Conservation (phyloP, 495 filamentous ascomycete genomes). For the Penicillium coffeae region DNA sequence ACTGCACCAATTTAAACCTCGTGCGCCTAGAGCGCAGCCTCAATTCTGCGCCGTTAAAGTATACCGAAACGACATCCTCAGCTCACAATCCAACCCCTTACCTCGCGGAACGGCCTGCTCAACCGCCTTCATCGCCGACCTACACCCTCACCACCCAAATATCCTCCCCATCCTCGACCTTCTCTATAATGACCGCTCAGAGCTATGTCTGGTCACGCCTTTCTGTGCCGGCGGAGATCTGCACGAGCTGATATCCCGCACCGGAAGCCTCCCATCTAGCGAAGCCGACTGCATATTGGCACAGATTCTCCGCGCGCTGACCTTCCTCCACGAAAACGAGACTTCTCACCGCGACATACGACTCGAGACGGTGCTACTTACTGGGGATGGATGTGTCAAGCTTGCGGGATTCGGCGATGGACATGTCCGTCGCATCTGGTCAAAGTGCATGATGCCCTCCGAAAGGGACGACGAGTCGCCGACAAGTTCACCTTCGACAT, state of each 20-base stretch:
- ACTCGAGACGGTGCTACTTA: conserved; percentile 93
- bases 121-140: conserved; percentile 80
- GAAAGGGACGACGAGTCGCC: conserved; percentile 1
- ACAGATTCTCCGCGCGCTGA: conserved; percentile 93
- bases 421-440: conserved; percentile 50
- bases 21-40: conserved; percentile 1
- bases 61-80: conserved; percentile 81
- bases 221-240: conserved; percentile 92
- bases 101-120: conserved; percentile 76
- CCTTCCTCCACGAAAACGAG: conserved; percentile 93
- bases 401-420: conserved; percentile 96
- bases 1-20: conserved; percentile 17
- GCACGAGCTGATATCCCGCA: conserved; percentile 79
- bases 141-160: conserved; percentile 70
- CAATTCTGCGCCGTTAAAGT: conserved; percentile 93
- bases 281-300: conserved; percentile 96
- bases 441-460: conserved; percentile 5
- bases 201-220: conserved; percentile 97
- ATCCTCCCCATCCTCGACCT: conserved; percentile 91
- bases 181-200: conserved; percentile 83
- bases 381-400: conserved; percentile 80
- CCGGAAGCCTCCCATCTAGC: conserved; percentile 60
- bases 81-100: conserved; percentile 72
- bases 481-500: conserved; percentile 1
- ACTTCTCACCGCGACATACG: conserved; percentile 91